These are phyloP conservation scores for Nothophaeocryptopus gaeumannii DNA, from an alignment of 2,329 filamentous ascomycete species.

Conservation along the genomic window DNA sequence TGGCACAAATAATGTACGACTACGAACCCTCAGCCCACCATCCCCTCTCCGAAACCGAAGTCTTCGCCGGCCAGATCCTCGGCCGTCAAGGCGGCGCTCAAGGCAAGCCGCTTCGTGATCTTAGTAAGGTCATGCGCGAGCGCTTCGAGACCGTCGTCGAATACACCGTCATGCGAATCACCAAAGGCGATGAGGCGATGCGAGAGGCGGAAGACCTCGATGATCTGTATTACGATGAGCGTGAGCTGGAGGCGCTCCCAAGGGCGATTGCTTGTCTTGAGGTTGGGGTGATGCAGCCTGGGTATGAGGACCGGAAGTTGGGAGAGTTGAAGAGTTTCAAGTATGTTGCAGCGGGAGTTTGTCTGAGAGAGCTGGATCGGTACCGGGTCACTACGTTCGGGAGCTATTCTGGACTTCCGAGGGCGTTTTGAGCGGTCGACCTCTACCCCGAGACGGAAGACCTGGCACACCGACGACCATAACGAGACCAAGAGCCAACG, in stretches of 20 bases:
- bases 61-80: conserved; percentile 58
- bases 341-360: conserved; percentile 52
- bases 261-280: conserved; percentile 52
- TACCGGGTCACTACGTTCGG: conserved; percentile 24
- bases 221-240: conserved; percentile 28
- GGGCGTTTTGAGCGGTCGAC: neutral
- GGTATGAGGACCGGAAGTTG: conserved; percentile 31
- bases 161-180: conserved; percentile 45
- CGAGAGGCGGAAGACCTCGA: conserved; percentile 24
- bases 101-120: conserved; percentile 35
- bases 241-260: conserved; percentile 45
- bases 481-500: no score
- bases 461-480: no score
- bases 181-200: conserved; percentile 38
- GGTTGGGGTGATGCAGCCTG: conserved; percentile 39
- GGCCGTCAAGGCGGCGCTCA: conserved; percentile 43
- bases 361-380: conserved; percentile 50
- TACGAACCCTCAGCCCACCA: conserved; percentile 42
- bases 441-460: no score
- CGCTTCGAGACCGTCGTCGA: conserved; percentile 42
- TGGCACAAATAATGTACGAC: conserved; percentile 49
- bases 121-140: conserved; percentile 38
- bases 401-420: conserved; percentile 6
- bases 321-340: conserved; percentile 50
- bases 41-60: conserved; percentile 52